Evolutionary conservation across 352 stramenopile species (phyloP).

Genomic region (Phytophthora quininea): DNA sequence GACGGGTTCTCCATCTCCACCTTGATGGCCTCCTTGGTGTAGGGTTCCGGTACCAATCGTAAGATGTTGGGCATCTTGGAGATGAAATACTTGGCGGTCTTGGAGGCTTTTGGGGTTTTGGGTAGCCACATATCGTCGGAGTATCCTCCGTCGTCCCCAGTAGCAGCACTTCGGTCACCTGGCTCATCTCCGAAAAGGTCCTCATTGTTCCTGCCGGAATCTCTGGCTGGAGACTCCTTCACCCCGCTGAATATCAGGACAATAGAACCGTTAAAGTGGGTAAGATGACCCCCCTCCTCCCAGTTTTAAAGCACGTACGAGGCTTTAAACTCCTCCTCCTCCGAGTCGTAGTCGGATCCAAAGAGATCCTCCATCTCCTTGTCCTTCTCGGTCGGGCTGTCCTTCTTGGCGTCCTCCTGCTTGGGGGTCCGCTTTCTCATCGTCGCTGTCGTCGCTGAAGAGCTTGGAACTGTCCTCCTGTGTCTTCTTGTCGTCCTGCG

Average conservation of each 20-base stretch:
- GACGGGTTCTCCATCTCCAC: conserved; percentile 86
- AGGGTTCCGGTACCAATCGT: conserved; percentile 76
- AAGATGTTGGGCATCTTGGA: conserved; percentile 89
- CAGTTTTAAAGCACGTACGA: conserved; percentile 48
- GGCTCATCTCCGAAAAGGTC: conserved; percentile 56
- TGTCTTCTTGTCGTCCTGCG: conserved; percentile 9
- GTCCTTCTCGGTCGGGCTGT: conserved; percentile 59
- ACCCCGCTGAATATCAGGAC: conserved; percentile 54
- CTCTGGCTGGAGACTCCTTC: conserved; percentile 80
- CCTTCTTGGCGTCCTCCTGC: conserved; percentile 30
- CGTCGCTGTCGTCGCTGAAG: conserved; percentile 78
- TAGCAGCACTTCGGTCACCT: conserved; percentile 28
- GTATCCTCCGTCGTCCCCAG: conserved; percentile 35
- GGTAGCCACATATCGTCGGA: conserved; percentile 76
- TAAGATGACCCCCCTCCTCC: no score
- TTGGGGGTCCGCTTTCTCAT: conserved; percentile 32
- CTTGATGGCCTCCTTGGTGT: conserved; percentile 75
- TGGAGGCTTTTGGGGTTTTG: conserved; percentile 72
- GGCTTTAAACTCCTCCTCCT: conserved; percentile 89
- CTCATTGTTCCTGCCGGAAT: conserved; percentile 54
- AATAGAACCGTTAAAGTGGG: background rate
- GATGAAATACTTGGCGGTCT: conserved; percentile 69
- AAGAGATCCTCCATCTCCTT: conserved; percentile 91
- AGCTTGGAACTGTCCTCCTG: conserved; percentile 51
- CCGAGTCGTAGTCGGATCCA: conserved; percentile 89